These are phyloP conservation scores for Microdochium bolleyi DNA, from an alignment of 2,329 filamentous ascomycete species.

Conservation along the genomic window DNA sequence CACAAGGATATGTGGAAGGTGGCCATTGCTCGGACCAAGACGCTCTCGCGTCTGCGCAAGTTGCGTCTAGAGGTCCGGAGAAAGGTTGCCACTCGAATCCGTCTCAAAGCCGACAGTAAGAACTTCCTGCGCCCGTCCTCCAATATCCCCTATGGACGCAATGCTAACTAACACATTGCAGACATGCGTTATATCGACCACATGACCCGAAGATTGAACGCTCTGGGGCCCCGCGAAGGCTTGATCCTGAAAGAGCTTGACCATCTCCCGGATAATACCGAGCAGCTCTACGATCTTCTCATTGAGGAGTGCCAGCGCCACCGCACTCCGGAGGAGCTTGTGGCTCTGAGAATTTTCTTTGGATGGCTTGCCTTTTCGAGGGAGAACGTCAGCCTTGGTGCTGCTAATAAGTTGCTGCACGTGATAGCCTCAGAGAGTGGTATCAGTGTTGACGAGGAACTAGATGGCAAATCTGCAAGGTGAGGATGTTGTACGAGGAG, in stretches of 20 bases:
- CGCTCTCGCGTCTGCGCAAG: background rate
- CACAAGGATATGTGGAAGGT: background rate
- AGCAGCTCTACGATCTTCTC: background rate
- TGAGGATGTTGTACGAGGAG: background rate
- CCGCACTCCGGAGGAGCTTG: background rate
- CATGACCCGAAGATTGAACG: conserved; percentile 1
- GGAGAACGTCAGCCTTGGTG: background rate
- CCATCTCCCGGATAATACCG: background rate
- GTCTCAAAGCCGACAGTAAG: conserved; percentile 1
- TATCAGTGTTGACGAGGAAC: conserved; percentile 1
- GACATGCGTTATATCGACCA: conserved; percentile 1
- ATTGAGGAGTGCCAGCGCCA: conserved; percentile 1
- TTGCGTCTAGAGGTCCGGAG: background rate
- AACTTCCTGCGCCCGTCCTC: background rate
- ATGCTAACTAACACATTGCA: background rate
- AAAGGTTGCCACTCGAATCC: background rate
- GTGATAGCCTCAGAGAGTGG: background rate
- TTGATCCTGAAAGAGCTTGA: conserved; percentile 1
- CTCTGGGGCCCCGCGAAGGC: background rate
- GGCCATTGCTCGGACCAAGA: background rate
- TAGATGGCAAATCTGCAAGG: conserved; percentile 1
- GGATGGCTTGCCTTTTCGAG: conserved; percentile 1
- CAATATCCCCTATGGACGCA: background rate
- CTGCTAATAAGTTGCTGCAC: background rate
- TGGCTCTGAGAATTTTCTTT: background rate